Percentiles rank a stretch among this genome's conserved stretches.
Evolutionary conservation across 1,139 yeast genomes (phyloP).

Genomic region (Candida sp.): DNA sequence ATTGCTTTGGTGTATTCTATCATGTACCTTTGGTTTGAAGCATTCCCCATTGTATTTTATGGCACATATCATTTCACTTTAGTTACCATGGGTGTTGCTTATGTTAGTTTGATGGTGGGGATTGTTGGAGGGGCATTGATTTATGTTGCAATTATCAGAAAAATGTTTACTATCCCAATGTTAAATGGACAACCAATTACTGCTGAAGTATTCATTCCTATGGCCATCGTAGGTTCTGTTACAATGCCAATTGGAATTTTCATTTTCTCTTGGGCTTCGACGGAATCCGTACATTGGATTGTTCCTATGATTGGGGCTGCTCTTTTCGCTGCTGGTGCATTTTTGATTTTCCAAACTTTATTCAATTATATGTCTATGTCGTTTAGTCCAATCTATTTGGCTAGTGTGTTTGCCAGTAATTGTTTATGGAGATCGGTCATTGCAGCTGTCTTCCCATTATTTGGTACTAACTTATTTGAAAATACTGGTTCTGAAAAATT

Average conservation of each 20-base stretch:
- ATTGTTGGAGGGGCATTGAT: constrained; percentile 21
- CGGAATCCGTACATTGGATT: constrained; percentile 38
- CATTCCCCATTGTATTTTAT: constrained; percentile 53
- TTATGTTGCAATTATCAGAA: constrained; percentile 20
- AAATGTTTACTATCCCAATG: constrained; percentile 21
- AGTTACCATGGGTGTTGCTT: constrained; percentile 47
- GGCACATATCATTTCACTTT: constrained; percentile 45
- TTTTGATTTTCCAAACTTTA: constrained; percentile 39
- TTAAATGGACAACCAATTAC: constrained; percentile 17
- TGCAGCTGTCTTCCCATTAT: constrained; percentile 63
- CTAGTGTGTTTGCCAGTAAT: constrained; percentile 60
- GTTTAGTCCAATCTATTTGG: constrained; percentile 38
- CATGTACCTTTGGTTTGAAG: constrained; percentile 58
- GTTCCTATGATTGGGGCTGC: constrained; percentile 41
- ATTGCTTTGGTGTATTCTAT: constrained; percentile 52
- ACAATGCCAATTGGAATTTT: constrained; percentile 44
- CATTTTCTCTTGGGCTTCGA: constrained; percentile 50
- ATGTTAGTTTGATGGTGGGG: constrained; percentile 44
- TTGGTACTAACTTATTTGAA: constrained; percentile 49
- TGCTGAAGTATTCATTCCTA: constrained; percentile 42
- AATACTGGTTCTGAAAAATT: constrained; percentile 41
- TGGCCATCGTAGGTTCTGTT: constrained; percentile 41
- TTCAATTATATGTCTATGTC: constrained; percentile 30
- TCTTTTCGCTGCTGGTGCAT: constrained; percentile 33
- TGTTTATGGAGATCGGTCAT: constrained; percentile 48